Evolutionary conservation across 495 filamentous ascomycete genomes (phyloP), one percentile per base, ranked within the genome.

Genomic region (Aspergillus carlsbadensis): DNA sequence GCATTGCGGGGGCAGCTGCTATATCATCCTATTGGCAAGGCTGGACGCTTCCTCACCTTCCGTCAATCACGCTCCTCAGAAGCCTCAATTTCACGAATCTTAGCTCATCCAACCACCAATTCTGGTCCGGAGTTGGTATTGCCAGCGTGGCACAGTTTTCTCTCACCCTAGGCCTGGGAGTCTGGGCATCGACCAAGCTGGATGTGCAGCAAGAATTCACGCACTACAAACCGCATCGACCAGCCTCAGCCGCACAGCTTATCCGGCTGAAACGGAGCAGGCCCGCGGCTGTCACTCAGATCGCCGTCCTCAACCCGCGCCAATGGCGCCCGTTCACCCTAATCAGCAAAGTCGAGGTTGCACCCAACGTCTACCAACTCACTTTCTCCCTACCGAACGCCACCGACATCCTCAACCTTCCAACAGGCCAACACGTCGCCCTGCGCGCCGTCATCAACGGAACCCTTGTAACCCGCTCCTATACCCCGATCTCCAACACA

Each of bases 341-440:
- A 2, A 63, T 78, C 1, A 58, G 66, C 31, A 82, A 81, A 52
- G 61, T 65, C 5, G 51, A 60, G 6, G 59, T 84, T 6, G 70
- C 78, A 3, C 60, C 74, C 7, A 75, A 76, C 50, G 79, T 80
- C 17, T 81, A 72, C 63, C 69, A 65, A 15, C 68, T 82, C 34
- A 62, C 74, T 37, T 82, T 84, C 46, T 66, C 70, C 29, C 70
- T 84, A 1, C 81, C 81, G 3, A 65, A 59, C 6, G 17, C 61
- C 8, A 54, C 65, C 6, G 63, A 65, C 14, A 66, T 78, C 0
- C 67, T 84, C 2, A 78, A 79, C 29, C 72, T 83, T 1, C 81
- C 80, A 1, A 79, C 74, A n/a, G 78, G 79, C 10, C 78, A 82
- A 56, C 78, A 82, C 57, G 70, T 82, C 18, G 75, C 76, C n/a